phyloP scores from a whole-genome alignment of 768 basidiomycete species.

The Tremella mesenterica region DNA sequence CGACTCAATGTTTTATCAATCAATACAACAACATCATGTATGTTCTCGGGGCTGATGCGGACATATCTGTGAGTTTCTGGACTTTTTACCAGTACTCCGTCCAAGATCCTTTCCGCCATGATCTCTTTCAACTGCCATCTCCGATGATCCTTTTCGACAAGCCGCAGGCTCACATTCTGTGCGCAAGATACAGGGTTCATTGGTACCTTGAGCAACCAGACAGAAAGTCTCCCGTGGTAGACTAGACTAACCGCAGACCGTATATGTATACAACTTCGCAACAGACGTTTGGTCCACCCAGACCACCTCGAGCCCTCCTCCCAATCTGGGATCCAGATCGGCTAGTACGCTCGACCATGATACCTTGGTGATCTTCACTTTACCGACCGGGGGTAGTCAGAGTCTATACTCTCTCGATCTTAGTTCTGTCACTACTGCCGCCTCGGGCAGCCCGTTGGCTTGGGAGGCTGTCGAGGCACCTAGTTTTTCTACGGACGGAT shows the following conservation, averaged over 20 bases:
- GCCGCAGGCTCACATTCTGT: background rate
- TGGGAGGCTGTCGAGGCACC: constrained; percentile 61
- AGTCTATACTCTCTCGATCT: constrained; percentile 64
- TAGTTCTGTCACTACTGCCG: constrained; percentile 56
- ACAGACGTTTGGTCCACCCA: constrained; percentile 65
- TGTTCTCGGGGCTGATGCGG: constrained; percentile 67
- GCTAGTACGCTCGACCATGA: constrained; percentile 79
- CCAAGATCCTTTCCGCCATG: too few relatives aligned
- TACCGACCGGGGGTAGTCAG: constrained; percentile 16
- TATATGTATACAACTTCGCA: constrained; percentile 73
- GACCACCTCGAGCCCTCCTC: constrained; percentile 42
- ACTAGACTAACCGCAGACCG: constrained; percentile 33
- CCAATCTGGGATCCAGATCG: constrained; percentile 53
- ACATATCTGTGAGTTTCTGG: constrained; percentile 49
- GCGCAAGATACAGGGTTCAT: background rate
- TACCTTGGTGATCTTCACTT: constrained; percentile 77
- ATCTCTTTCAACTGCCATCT: too few relatives aligned
- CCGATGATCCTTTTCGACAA: background rate
- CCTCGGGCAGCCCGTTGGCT: constrained; percentile 49
- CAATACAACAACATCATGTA: constrained; percentile 82
- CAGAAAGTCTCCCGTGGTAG: too few relatives aligned
- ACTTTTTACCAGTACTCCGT: background rate
- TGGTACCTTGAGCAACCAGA: too few relatives aligned
- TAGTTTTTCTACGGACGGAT: constrained; percentile 53
- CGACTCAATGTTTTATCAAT: constrained; percentile 42